Evolutionary conservation across 1,284 basidiomycete species (phyloP).

Genomic region (Ustilago loliicola): DNA sequence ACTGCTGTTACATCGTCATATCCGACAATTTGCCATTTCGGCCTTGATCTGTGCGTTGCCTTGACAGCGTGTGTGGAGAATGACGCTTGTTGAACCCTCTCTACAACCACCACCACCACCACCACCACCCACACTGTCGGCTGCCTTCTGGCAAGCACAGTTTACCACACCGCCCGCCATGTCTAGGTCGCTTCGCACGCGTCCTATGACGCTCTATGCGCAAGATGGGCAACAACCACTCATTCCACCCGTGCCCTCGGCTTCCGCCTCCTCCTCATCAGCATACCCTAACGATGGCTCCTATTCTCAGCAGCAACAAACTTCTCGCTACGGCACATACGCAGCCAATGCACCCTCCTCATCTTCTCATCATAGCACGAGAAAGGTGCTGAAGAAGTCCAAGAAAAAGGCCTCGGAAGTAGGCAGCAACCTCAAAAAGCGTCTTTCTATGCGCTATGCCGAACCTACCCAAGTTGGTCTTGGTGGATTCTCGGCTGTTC

Average conservation of each 20-base stretch:
- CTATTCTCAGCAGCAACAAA: conserved; percentile 14
- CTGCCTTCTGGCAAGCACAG: conserved; percentile 3
- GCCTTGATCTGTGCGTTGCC: conserved; percentile 17
- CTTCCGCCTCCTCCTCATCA: conserved; percentile 7
- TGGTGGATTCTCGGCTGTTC: conserved; percentile 51
- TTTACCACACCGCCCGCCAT: conserved; percentile 24
- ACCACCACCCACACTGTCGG: background rate
- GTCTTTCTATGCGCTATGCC: conserved; percentile 69
- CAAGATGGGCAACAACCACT: conserved; percentile 42
- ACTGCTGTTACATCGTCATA: background rate
- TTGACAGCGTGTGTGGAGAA: conserved; percentile 9
- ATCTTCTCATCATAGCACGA: conserved; percentile 7
- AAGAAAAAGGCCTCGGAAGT: conserved; percentile 61
- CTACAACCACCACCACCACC: conserved; percentile 1
- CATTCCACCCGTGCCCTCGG: conserved; percentile 25
- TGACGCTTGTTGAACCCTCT: background rate
- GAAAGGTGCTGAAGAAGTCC: conserved; percentile 43
- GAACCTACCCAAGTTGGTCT: conserved; percentile 62
- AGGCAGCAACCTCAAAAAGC: conserved; percentile 66
- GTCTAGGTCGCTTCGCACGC: conserved; percentile 67
- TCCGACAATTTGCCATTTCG: background rate
- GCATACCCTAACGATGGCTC: conserved; percentile 19
- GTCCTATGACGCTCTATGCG: conserved; percentile 68
- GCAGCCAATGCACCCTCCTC: conserved; percentile 1
- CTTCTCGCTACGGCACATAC: conserved; percentile 7